Evolutionary conservation across 352 stramenopile genomes (phyloP), one percentile per base, ranked within the genome.

Genomic region (Globisporangium yorkense): DNA sequence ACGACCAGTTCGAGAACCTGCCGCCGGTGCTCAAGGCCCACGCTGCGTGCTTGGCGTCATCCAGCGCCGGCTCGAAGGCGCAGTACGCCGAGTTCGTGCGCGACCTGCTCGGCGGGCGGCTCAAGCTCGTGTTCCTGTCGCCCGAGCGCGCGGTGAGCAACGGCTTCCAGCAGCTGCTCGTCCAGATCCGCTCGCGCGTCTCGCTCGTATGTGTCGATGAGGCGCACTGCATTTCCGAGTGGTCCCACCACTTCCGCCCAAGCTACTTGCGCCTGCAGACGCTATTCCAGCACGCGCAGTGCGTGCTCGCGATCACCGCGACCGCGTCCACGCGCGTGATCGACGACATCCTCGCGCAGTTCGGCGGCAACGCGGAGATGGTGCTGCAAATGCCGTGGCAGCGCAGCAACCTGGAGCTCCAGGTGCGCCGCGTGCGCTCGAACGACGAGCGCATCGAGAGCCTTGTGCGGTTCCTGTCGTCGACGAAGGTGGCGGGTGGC

Each of bases 171-270:
- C 51, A 71, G n/a, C 59, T 94, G 18, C 54, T 94, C 18, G 54
- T 55, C 2, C 62, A 78, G 43, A 72, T 83, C 5, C 65, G 67
- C 3, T 58, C 71, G 35, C 69, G 77, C 3, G 53, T 94, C 21
- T 85, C 77, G 24, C 79, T 98, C 16, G 84, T 98, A 1, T 97
- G 87, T 50, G 84, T 98, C 15, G 95, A 98, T 59, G 95, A 98
- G 78, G 92, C 92, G 5, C 95, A 98, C 65, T 98, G 94, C 63
- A 75, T 98, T 33, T 97, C 87, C 10, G 88, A 98, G 63, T 98
- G 95, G 95, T 96, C 84, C 3, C 91, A 98, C 59, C 93, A 98
- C 73, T 98, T 98, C 57, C 81, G 95, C 1, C 91, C 93, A 39
- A 88, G 80, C 50, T 94, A 90, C 57, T 54, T 94, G 51, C 77